Base-by-base conservation (phyloP, 1,284 basidiomycete species). In the Melampsora abietis-canadensis region DNA sequence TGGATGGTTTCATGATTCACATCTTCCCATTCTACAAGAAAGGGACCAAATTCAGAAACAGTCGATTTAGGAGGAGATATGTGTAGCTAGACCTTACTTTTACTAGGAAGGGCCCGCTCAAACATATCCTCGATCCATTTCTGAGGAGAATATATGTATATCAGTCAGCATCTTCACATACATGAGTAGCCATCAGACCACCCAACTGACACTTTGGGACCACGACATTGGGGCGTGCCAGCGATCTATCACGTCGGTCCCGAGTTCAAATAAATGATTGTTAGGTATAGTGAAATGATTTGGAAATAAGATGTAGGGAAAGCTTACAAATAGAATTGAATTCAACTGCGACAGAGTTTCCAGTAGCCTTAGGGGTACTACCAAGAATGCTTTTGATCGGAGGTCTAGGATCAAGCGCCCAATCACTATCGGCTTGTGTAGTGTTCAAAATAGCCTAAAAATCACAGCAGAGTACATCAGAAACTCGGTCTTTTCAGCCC, bases 391-490 rank as follows among this genome's bases (percentile, higher is more conserved):
- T 66, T 48, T 74, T 74, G 72, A 74, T 74, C 27, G 51, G 27
- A n/a, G 59, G 57, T 30, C 72, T 48, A 15, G 72, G 72, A 37
- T 74, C 72, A 6, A 74, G 64, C 30, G 46, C 47, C 72, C 72
- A 74, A 48, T 74, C 72, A 27, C 51, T 60, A 34, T 74, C 72
- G n/a, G 65, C 72, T 66, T 74, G 72, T 24, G 65, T 59, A 10
- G 63, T 74, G 12, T 65, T 65, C 30, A 74, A 74, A 30, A 74
- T 74, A n/a, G 72, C 30, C 72, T 74, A 34, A 40, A n/a, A 15
- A 46, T 74, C 31, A 7, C 2, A 34, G 21, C n/a, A 57, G 10
- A 27, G 17, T 21, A 44, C 40, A 12, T 44, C 40, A 44, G 12
- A 15, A 44, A 44, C 10, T 44, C 14, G 10, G 2, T 37, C 10